Conservation (phyloP, 345 rosid species). For the Linum usitatissimum region DNA sequence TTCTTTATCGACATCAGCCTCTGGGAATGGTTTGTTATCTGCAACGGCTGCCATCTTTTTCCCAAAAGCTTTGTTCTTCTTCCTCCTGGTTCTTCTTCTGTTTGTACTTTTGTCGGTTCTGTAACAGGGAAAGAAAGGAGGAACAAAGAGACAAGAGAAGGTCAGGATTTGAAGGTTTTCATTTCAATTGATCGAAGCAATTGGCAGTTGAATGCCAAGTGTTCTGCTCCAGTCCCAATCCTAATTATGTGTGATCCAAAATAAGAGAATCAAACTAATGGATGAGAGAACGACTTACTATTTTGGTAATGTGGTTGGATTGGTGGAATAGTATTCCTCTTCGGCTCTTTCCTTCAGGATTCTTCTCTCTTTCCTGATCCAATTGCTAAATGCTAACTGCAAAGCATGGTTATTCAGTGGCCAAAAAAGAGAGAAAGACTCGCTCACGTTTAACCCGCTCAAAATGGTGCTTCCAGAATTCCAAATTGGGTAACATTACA, state of each 20-base stretch:
- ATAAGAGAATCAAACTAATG: not conserved
- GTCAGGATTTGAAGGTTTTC: not conserved
- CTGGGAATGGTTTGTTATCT: slow-evolving; percentile 28
- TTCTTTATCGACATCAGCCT: slow-evolving; percentile 30
- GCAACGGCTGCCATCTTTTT: slow-evolving; percentile 29
- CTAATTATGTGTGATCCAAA: not conserved
- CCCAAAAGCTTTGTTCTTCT: not conserved
- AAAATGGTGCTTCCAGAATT: too few relatives aligned
- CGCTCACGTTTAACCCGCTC: too few relatives aligned
- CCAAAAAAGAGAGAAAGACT: too few relatives aligned
- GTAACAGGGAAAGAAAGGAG: not conserved
- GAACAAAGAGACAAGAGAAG: not conserved
- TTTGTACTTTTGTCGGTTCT: not conserved
- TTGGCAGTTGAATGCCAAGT: not conserved
- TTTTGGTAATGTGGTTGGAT: not conserved
- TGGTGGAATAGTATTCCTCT: not conserved
- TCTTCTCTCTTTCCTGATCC: not conserved
- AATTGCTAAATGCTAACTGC: too few relatives aligned
- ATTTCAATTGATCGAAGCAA: not conserved
- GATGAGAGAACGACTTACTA: not conserved
- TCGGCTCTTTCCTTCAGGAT: not conserved
- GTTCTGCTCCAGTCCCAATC: not conserved
- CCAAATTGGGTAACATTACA: too few relatives aligned
- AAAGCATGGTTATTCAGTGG: too few relatives aligned
- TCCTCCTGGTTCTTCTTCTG: not conserved